phyloP scores from a whole-genome alignment of 148 eudicot genomes.

The Simmondsia chinensis region DNA sequence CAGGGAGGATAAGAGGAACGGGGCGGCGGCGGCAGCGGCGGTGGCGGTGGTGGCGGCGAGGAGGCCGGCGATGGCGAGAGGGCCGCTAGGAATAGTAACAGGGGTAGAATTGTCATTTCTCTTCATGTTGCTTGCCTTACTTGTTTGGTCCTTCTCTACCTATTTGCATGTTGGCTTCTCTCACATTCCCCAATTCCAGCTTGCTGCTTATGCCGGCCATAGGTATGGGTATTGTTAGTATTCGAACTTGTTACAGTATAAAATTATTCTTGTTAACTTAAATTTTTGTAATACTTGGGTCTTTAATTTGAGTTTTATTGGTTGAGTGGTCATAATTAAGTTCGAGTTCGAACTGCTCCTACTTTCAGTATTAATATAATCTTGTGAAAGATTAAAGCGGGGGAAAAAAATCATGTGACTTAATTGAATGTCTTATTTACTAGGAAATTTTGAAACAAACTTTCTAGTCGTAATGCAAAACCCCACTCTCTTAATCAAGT shows the following conservation, averaged over 20 bases:
- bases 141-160: slow-evolving; percentile 46
- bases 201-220: slow-evolving; percentile 1
- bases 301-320: too few relatives aligned
- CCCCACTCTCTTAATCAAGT: too few relatives aligned
- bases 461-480: too few relatives aligned
- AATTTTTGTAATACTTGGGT: too few relatives aligned
- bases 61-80: slow-evolving; percentile 50
- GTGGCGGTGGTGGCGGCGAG: slow-evolving; percentile 47
- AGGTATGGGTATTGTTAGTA: slow-evolving; percentile 39
- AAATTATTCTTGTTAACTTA: too few relatives aligned
- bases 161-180: slow-evolving; percentile 38
- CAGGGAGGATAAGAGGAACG: slow-evolving; percentile 9
- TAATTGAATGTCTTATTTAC: too few relatives aligned
- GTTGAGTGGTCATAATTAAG: too few relatives aligned
- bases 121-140: slow-evolving; percentile 63
- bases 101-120: slow-evolving; percentile 54
- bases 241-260: not conserved
- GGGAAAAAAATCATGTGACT: too few relatives aligned
- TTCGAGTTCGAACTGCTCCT: too few relatives aligned
- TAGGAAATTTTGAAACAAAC: too few relatives aligned
- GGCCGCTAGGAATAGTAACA: slow-evolving; percentile 65
- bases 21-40: slow-evolving; percentile 25
- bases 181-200: slow-evolving; percentile 14
- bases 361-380: too few relatives aligned
- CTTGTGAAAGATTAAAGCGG: too few relatives aligned